Evolutionary conservation across 2,329 filamentous ascomycete genomes (phyloP), one percentile per base, ranked within the genome.

Genomic region (Neurospora sp.): DNA sequence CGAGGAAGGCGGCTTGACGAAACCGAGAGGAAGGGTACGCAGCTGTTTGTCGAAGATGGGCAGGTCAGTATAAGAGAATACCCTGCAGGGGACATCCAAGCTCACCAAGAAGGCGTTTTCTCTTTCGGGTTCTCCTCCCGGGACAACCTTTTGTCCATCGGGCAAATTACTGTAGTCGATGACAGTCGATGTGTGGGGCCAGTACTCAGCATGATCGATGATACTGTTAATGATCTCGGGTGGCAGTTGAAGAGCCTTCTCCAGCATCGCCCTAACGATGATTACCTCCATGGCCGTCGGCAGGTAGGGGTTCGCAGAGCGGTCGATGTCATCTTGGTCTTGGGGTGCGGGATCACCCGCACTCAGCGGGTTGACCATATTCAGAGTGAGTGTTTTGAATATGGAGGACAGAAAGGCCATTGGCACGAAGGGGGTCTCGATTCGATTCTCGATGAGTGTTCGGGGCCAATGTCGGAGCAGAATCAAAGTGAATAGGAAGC

Each of bases 141-240:
- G 33, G 33, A 78, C 73, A 1, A 67, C 33, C 6, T 76, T 68
- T 3, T 69, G 67, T 0, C 62, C 58, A 2, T 66, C 40, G 0
- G 67, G 70, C 7, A 70, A 70, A 11, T 72, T 68, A 6, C 72
- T 70, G 70, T 75, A 79, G 67, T 78, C 76, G 66, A 79, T 71
- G 13, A 77, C 77, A 10, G 78, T 75, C 0, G 79, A 78, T 0
- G 84, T 83, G 73, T 84, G 84, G 15, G 84, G 84, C 88, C 88
- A 90, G 77, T 90, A 90, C 77, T 89, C 87, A 69, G 87, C 88
- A 38, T 80, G 76, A 74, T 90, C 87, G 69, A 90, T 77, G 66
- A 90, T 83, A 66, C 78, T 76, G 74, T 89, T 84, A 43, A 88
- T 79, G 0, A 90, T 71, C 71, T 90, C 88, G 1, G 81, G 76